Percentiles rank a stretch among this genome's conserved stretches.
Conservation (phyloP, 192 early-diverging fungal species). For the Gamsiella multidivaricata region DNA sequence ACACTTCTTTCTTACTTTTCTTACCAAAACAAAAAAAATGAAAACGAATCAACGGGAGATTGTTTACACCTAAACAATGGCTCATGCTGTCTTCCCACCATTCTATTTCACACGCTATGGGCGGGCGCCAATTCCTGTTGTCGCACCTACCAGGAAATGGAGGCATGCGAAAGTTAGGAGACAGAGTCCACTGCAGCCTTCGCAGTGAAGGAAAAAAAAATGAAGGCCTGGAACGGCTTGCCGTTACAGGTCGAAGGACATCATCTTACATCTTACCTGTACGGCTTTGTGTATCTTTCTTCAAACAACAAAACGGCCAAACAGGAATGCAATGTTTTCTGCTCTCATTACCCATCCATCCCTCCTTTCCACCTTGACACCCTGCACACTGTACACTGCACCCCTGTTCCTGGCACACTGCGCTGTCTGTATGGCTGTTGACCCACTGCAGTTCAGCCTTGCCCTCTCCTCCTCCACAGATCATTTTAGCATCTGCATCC, state of each 20-base stretch:
- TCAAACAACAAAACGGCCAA: constrained; percentile 1
- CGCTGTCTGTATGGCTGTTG: too few relatives aligned
- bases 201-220: too few relatives aligned
- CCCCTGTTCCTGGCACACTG: too few relatives aligned
- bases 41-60: too few relatives aligned
- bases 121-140: too few relatives aligned
- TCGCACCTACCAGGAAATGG: too few relatives aligned
- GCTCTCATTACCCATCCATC: neutral
- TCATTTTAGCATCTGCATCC: neutral
- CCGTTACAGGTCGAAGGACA: too few relatives aligned
- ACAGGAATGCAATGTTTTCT: neutral
- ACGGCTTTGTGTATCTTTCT: neutral
- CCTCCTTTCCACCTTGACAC: neutral
- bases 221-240: too few relatives aligned
- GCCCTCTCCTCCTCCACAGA: constrained; percentile 3
- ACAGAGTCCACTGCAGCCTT: too few relatives aligned
- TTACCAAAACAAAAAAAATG: constrained; percentile 1
- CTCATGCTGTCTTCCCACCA: too few relatives aligned
- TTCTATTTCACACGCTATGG: neutral
- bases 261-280: neutral
- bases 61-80: too few relatives aligned
- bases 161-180: too few relatives aligned
- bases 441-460: neutral
- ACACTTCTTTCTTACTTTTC: constrained; percentile 11
- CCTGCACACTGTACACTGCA: neutral